Evolutionary conservation across 306 rosid genomes (phyloP).

Genomic region (Cicer chorassanicum): DNA sequence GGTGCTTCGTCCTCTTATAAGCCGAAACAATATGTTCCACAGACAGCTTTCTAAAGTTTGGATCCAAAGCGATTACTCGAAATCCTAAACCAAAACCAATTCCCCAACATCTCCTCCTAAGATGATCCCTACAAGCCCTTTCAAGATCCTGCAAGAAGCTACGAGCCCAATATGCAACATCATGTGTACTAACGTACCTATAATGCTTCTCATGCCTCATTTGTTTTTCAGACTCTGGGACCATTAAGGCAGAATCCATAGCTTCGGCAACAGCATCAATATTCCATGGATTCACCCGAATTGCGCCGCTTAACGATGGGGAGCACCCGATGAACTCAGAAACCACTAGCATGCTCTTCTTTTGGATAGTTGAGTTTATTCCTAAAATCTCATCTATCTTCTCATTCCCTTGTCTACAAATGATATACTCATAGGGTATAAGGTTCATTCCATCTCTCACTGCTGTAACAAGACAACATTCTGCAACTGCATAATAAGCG

Average conservation of each 20-base stretch:
- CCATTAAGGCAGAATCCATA: conserved; percentile 75
- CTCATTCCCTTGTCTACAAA: conserved; percentile 83
- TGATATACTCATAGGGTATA: conserved; percentile 82
- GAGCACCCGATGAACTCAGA: conserved; percentile 95
- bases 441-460: conserved; percentile 97
- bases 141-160: conserved; percentile 91
- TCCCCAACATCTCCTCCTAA: conserved; percentile 91
- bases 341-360: conserved; percentile 81
- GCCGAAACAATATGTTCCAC: conserved; percentile 86
- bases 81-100: conserved; percentile 92
- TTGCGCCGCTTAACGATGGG: conserved; percentile 88
- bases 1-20: conserved; percentile 74
- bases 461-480: conserved; percentile 91
- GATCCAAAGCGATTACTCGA: conserved; percentile 86
- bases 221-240: conserved; percentile 75
- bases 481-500: conserved; percentile 81
- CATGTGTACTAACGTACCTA: conserved; percentile 86
- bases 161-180: conserved; percentile 90
- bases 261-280: conserved; percentile 91
- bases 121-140: conserved; percentile 83
- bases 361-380: conserved; percentile 48
- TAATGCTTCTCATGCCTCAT: conserved; percentile 87
- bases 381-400: conserved; percentile 74
- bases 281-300: conserved; percentile 92
- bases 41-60: conserved; percentile 81